Evolutionary conservation across 2,329 filamentous ascomycete genomes (phyloP), one percentile per base, ranked within the genome.

Genomic region (Fragosphaeria purpurea): DNA sequence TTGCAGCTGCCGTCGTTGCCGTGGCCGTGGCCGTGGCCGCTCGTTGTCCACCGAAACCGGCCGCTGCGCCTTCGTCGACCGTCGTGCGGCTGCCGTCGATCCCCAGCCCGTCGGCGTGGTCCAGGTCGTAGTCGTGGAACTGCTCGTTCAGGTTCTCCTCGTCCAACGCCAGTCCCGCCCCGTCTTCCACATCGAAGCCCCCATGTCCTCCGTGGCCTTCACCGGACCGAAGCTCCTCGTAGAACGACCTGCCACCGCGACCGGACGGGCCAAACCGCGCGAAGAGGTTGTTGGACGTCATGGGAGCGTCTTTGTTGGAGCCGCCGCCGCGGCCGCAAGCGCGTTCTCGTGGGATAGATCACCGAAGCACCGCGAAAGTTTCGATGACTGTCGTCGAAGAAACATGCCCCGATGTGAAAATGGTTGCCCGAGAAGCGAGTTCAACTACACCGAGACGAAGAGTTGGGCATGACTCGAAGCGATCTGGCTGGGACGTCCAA

Each of bases 101-200:
- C 5, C 61, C 67, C 6, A 77, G 62, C 5, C 63, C 67, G 38
- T 65, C 60, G n/a, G 65, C 65, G 46, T 67, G 60, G 3, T 73
- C 72, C 1, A 75, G 59, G 48, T 77, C 74, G 43, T 74, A 69
- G 42, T 76, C 70, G 41, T 71, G 68, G 50, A 79, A 76, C 32
- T 72, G 61, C 47, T 77, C 69, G 41, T 69, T 70, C 6, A 79
- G 60, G 54, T 79, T 79, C 57, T 77, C 72, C 54, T 78, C 73
- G 57, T 79, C 75, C 6, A 78, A 52, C 30, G 65, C 63, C n/a
- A 70, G 60, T 2, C 67, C 71, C 4, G 66, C 66, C 43, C 65
- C 65, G 37, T 67, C 65, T 53, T 76, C 71, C 31, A 64, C 53
- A 50, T 74, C 73, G 12, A 76, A 48, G 12, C 34, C 34, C 7